Percentiles rank a stretch among this genome's conserved stretches.
Evolutionary conservation across 176 grass and related monocot genomes (phyloP).

Genomic region (Zoysia pacifica): DNA sequence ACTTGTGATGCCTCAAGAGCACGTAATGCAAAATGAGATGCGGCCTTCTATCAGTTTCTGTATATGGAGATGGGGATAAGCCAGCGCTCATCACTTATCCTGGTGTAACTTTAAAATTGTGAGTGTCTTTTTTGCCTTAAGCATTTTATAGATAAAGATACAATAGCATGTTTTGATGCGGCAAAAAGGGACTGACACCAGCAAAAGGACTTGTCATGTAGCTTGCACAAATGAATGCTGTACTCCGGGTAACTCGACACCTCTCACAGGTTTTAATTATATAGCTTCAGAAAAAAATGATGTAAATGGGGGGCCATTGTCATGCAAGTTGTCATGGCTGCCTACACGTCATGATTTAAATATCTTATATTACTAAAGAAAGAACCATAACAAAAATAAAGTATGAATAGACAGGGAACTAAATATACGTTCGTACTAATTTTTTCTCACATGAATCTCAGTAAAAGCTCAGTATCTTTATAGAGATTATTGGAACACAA

Average conservation of each 20-base stretch:
- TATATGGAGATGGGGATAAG: slow-evolving; percentile 78
- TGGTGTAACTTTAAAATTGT: slow-evolving; percentile 74
- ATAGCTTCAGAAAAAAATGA: too few species aligned
- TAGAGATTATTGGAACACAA: too few species aligned
- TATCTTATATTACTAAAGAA: too few species aligned
- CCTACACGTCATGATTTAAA: too few species aligned
- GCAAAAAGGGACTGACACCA: slow-evolving; percentile 14
- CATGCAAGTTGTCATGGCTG: too few species aligned
- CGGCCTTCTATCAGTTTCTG: slow-evolving; percentile 62
- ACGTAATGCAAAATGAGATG: slow-evolving; percentile 64
- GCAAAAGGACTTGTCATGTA: slow-evolving; percentile 49
- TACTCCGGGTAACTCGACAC: too few species aligned
- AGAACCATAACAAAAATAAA: too few species aligned
- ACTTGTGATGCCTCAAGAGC: slow-evolving; percentile 54
- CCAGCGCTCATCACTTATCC: slow-evolving; percentile 76
- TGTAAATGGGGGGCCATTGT: too few species aligned
- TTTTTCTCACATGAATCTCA: neutral
- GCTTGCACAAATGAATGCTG: too few species aligned
- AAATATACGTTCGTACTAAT: too few species aligned
- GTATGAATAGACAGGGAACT: too few species aligned
- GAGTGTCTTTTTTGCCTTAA: slow-evolving; percentile 1
- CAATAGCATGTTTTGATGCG: neutral
- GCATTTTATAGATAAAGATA: neutral
- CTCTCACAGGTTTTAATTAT: slow-evolving; percentile 27
- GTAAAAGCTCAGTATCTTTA: slow-evolving; percentile 51